Base-by-base conservation (phyloP, 225 moss, liverwort and hornwort species). In the Thuidium tamariscinum region DNA sequence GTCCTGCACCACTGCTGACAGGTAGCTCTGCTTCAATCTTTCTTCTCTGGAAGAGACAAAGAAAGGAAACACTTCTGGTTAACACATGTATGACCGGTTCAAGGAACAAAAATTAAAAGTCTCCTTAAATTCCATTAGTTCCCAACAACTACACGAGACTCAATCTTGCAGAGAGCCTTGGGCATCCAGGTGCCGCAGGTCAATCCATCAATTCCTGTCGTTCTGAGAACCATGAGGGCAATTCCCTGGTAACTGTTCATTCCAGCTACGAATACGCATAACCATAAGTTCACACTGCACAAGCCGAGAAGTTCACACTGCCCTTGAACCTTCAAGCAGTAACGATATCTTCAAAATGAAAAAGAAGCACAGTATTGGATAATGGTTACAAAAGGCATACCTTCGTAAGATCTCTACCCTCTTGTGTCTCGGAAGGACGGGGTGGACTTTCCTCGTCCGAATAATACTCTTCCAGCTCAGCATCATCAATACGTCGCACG, bases 401-500 rank as follows among this genome's bases (percentile, higher is more conserved):
- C 81, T 91, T 94, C 69, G 69, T 21, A 74, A 44, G 39, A 34
- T 84, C 89, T 84, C 77, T 79, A 63, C 59, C 84, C 39, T 76
- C 88, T 34, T 54, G 27, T 63, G 79, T 32, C 89, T 80, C 88
- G 29, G 80, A 83, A 69, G 68, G 89, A 84, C 74, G 80, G 85
- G 84, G 85, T 86, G 85, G 82, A 60, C 87, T 89, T 72, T 72
- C 85, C 52, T 93, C 90, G 21, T 92, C 88, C 23, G 85, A 84
- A 60, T 69, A 67, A 62, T 95, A 90, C 49, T 94, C 96, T 54
- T 96, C 95, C 81, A 92, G 84, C 13, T 96, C 96, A 62, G 91
- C 91, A 83, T 96, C 95, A 74, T 91, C 91, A 52, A 96, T 77
- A 67, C 93, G 94, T 39, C 91, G 93, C 52, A 97, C 92, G 88